A percentile compares a stretch with the other conserved stretches of the same genome.
phyloP scores from a whole-genome alignment of 148 eudicot genomes.

The Drosera capensis region DNA sequence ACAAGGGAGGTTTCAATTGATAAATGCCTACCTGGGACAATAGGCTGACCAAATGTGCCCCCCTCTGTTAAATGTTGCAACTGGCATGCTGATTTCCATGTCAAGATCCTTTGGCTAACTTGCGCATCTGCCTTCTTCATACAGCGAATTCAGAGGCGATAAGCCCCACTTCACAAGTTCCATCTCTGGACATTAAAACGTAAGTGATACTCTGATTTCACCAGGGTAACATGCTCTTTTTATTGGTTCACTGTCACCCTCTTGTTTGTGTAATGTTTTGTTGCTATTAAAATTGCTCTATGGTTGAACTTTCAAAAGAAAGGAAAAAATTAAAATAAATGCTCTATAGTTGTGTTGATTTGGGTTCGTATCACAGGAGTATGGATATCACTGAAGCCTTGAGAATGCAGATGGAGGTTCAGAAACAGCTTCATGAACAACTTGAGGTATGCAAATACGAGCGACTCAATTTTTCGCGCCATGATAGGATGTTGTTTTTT shows the following conservation, averaged over 20 bases:
- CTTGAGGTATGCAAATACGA: constrained; percentile 47
- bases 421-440: constrained; percentile 65
- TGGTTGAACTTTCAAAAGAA: no score
- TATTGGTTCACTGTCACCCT: not conserved
- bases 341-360: no score
- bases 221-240: not conserved
- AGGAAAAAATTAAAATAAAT: no score
- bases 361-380: constrained; percentile 22
- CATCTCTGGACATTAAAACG: constrained; percentile 64
- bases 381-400: constrained; percentile 51
- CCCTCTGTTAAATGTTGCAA: not conserved
- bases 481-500: not conserved
- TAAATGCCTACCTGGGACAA: no score
- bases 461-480: not conserved
- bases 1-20: no score
- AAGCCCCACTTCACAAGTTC: constrained; percentile 27
- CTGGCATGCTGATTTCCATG: not conserved
- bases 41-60: no score
- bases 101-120: constrained; percentile 1
- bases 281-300: no score
- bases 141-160: constrained; percentile 55
- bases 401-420: constrained; percentile 64
- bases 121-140: constrained; percentile 5
- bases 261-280: no score
- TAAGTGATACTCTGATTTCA: constrained; percentile 16